These are phyloP conservation scores for Sanghuangporus weigelae DNA, from an alignment of 1,284 basidiomycete species.

Conservation along the genomic window DNA sequence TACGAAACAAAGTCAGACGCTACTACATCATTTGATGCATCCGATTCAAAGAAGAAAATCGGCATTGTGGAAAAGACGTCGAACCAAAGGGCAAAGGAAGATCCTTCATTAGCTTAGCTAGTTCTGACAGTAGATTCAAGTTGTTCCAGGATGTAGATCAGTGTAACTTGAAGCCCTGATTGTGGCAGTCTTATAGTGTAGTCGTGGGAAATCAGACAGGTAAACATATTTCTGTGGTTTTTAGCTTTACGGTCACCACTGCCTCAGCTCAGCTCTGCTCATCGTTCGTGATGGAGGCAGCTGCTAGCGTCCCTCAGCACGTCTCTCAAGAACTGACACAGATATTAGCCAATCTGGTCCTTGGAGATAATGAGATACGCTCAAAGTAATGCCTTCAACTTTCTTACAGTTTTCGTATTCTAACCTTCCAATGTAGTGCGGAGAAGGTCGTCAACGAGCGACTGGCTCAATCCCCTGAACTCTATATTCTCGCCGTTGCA, in stretches of 20 bases:
- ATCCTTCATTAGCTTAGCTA: background rate
- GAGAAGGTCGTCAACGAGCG: conserved; percentile 76
- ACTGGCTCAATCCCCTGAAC: conserved; percentile 66
- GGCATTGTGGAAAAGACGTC: too few relatives aligned
- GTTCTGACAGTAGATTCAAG: background rate
- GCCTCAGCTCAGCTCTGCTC: background rate
- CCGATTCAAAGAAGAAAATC: too few relatives aligned
- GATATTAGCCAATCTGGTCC: conserved; percentile 74
- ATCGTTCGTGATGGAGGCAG: background rate
- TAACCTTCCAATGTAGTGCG: conserved; percentile 40
- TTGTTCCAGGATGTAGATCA: background rate
- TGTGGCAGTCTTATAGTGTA: background rate
- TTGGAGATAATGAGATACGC: conserved; percentile 75
- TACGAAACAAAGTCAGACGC: too few relatives aligned
- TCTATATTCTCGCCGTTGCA: conserved; percentile 67
- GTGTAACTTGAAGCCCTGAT: background rate
- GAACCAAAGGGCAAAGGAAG: too few relatives aligned
- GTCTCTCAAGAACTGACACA: conserved; percentile 70
- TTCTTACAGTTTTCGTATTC: background rate
- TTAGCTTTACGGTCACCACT: background rate
- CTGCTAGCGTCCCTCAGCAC: conserved; percentile 47
- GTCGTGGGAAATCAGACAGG: background rate
- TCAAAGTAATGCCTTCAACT: conserved; percentile 44
- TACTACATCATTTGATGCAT: too few relatives aligned
- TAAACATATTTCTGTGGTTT: background rate